Conservation (phyloP, 2,329 filamentous ascomycete species). For the Pyrenophora graminea region DNA sequence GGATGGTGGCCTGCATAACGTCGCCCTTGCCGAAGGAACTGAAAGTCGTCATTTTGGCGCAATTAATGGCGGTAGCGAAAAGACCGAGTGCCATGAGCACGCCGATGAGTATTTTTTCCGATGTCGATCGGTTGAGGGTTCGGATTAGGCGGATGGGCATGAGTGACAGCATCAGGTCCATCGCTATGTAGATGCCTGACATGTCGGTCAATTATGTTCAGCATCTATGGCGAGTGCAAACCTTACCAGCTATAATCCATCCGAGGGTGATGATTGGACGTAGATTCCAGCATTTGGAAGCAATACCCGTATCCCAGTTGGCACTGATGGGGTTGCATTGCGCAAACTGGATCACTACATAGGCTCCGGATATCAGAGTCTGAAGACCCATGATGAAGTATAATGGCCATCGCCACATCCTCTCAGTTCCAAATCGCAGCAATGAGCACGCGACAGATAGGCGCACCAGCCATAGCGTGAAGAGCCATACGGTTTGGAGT, state of each 20-base stretch:
- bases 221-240: background rate
- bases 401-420: constrained; percentile 25
- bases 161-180: constrained; percentile 33
- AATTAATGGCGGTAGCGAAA: constrained; percentile 26
- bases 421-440: constrained; percentile 26
- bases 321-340: constrained; percentile 31
- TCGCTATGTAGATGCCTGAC: constrained; percentile 28
- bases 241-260: constrained; percentile 32
- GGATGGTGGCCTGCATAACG: constrained; percentile 30
- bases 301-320: constrained; percentile 29
- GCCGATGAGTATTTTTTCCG: constrained; percentile 32
- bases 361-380: constrained; percentile 24
- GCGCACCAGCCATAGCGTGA: constrained; percentile 28
- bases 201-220: background rate
- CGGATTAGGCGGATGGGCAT: constrained; percentile 32
- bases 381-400: constrained; percentile 32
- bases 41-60: constrained; percentile 34
- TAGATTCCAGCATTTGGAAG: constrained; percentile 29
- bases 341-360: constrained; percentile 32
- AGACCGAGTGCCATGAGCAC: constrained; percentile 31
- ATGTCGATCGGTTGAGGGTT: constrained; percentile 23
- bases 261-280: constrained; percentile 27
- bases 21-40: constrained; percentile 28
- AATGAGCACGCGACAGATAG: constrained; percentile 33
- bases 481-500: constrained; percentile 31